These are phyloP conservation scores for Sanghuangporus sanghuang DNA, from an alignment of 1,284 basidiomycete species.

Conservation along the genomic window DNA sequence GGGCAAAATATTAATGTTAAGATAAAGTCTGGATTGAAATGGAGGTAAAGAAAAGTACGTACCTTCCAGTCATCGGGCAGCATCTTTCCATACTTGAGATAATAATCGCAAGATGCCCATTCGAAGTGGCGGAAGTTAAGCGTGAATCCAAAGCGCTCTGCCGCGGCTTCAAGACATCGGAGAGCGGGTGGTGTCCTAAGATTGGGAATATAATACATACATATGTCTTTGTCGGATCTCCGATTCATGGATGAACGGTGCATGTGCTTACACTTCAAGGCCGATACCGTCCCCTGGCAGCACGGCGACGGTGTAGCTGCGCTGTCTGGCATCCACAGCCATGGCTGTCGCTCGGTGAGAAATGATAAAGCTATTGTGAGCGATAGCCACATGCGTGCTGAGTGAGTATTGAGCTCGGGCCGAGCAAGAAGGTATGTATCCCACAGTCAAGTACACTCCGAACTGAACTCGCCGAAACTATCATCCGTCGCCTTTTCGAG, in stretches of 20 bases:
- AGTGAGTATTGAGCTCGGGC: not conserved
- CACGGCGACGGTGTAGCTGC: constrained; percentile 43
- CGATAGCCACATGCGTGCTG: not conserved
- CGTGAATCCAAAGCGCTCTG: constrained; percentile 26
- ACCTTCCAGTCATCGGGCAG: constrained; percentile 32
- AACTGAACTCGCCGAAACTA: not conserved
- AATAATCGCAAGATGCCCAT: constrained; percentile 31
- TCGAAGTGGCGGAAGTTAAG: constrained; percentile 34
- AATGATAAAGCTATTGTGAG: not conserved
- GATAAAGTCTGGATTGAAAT: too few species aligned
- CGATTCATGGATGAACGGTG: too few species aligned
- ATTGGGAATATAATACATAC: too few species aligned
- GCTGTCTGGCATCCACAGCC: not conserved
- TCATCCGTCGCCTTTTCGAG: not conserved
- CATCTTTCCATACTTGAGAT: constrained; percentile 30
- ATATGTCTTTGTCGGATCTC: too few species aligned
- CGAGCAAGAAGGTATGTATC: not conserved
- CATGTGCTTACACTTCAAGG: constrained; percentile 32
- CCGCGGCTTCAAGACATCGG: constrained; percentile 31
- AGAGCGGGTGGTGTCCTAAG: constrained; percentile 34
- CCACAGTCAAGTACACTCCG: not conserved
- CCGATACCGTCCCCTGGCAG: constrained; percentile 58
- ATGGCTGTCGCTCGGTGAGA: constrained; percentile 7
- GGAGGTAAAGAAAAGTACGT: too few species aligned
- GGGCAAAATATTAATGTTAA: too few species aligned